phyloP scores from a whole-genome alignment of 1,139 yeast genomes.

The Candida labiduridarum region DNA sequence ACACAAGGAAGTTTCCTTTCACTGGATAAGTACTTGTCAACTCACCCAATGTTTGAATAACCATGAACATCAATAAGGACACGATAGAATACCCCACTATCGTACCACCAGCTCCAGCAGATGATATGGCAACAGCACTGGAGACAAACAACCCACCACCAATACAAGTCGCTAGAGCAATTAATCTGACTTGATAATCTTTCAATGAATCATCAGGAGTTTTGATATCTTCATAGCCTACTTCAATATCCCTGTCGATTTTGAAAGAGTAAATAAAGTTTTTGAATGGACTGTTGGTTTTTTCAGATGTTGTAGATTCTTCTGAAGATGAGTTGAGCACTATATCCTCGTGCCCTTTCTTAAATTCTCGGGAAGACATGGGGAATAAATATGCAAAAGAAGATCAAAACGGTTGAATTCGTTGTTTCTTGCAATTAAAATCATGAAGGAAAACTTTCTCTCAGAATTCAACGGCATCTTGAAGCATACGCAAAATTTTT shows the following conservation, averaged over 20 bases:
- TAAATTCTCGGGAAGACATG: slow-evolving; percentile 1
- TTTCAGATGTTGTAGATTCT: neutral
- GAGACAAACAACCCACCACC: slow-evolving; percentile 54
- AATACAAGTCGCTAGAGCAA: slow-evolving; percentile 83
- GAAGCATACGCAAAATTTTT: neutral
- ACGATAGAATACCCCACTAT: slow-evolving; percentile 50
- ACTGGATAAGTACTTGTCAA: slow-evolving; percentile 43
- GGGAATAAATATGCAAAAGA: neutral
- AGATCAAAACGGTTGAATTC: neutral
- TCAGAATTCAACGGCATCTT: neutral
- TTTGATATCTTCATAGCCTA: slow-evolving; percentile 11
- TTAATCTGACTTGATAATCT: slow-evolving; percentile 52
- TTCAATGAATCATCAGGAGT: slow-evolving; percentile 24
- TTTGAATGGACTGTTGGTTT: slow-evolving; percentile 1
- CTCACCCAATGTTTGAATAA: slow-evolving; percentile 47
- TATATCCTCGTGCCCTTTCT: neutral
- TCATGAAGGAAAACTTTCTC: neutral
- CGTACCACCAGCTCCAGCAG: slow-evolving; percentile 71
- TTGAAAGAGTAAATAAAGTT: slow-evolving; percentile 13
- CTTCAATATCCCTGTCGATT: slow-evolving; percentile 13
- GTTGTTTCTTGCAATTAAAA: slow-evolving; percentile 3
- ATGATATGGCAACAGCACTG: slow-evolving; percentile 39
- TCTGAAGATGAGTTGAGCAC: neutral
- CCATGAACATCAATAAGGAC: slow-evolving; percentile 30
- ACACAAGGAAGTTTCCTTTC: slow-evolving; percentile 43